A percentile compares a stretch with the other conserved stretches of the same genome.
These are phyloP conservation scores for Hypoxylon perforatum DNA, from an alignment of 495 filamentous ascomycete genomes.

Conservation along the genomic window DNA sequence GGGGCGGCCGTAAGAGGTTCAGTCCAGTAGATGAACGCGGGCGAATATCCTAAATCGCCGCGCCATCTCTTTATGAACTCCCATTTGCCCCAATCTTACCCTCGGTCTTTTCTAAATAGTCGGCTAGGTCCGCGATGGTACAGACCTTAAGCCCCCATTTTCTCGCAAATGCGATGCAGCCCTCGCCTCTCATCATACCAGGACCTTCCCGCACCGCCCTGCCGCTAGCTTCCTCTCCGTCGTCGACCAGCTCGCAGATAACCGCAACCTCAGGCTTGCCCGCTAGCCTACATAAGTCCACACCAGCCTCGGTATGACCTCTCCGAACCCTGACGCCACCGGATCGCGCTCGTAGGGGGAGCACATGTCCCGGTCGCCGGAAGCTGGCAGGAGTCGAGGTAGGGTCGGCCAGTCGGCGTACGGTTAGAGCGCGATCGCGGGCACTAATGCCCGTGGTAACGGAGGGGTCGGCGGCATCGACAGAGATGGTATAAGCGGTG, in stretches of 20 bases:
- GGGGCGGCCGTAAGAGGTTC: not conserved
- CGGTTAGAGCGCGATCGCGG: constrained; percentile 85
- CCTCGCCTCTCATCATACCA: constrained; percentile 94
- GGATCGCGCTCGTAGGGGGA: constrained; percentile 81
- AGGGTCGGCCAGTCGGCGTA: constrained; percentile 79
- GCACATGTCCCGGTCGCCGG: constrained; percentile 88
- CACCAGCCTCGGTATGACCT: constrained; percentile 93
- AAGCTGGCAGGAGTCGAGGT: constrained; percentile 68
- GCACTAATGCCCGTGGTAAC: constrained; percentile 92
- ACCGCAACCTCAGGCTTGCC: constrained; percentile 80
- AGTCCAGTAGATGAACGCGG: not conserved
- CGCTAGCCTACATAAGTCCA: constrained; percentile 85
- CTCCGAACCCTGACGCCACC: constrained; percentile 82
- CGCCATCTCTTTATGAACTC: constrained; percentile 10
- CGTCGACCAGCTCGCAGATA: constrained; percentile 87
- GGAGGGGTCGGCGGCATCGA: constrained; percentile 77
- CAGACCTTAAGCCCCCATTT: constrained; percentile 92
- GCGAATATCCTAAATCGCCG: not conserved
- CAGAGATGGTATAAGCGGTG: constrained; percentile 90
- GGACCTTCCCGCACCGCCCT: constrained; percentile 67
- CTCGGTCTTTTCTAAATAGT: constrained; percentile 77
- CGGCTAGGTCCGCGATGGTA: constrained; percentile 91
- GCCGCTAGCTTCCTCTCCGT: constrained; percentile 71
- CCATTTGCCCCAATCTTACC: constrained; percentile 60
- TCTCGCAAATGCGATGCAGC: constrained; percentile 86